Evolutionary conservation across 345 rosid genomes (phyloP).

Genomic region (Ricinus communis): DNA sequence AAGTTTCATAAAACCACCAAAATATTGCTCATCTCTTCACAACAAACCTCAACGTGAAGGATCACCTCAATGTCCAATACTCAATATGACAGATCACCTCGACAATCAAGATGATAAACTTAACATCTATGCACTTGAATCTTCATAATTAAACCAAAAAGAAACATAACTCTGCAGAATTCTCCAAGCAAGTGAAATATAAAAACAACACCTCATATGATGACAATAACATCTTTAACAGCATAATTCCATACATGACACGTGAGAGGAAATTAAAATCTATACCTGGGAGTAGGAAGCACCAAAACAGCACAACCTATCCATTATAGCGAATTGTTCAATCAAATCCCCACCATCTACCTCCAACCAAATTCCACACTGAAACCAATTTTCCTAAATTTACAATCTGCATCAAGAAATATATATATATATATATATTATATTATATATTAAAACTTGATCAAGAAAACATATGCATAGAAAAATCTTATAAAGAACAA

Average conservation of each 20-base stretch:
- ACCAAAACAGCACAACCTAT: slow-evolving; percentile 41
- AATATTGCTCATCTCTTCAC: background rate
- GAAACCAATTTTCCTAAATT: slow-evolving; percentile 18
- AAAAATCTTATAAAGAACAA: too few species aligned
- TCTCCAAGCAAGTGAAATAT: background rate
- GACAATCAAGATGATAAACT: background rate
- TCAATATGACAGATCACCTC: background rate
- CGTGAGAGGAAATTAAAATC: background rate
- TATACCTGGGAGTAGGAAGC: slow-evolving; percentile 37
- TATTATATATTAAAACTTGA: slow-evolving; percentile 23
- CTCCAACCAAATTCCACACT: slow-evolving; percentile 15
- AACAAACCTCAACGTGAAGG: background rate
- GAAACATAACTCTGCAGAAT: slow-evolving; percentile 3
- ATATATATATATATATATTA: too few species aligned
- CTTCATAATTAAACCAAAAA: slow-evolving; percentile 13
- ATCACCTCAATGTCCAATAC: slow-evolving; percentile 10
- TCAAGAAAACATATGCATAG: slow-evolving; percentile 10
- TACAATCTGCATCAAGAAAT: slow-evolving; percentile 31
- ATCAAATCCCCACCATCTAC: slow-evolving; percentile 29
- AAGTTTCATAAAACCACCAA: background rate
- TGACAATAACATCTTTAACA: slow-evolving; percentile 4
- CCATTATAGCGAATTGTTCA: slow-evolving; percentile 35
- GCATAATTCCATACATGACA: background rate
- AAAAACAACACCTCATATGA: background rate
- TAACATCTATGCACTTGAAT: slow-evolving; percentile 8